These are phyloP conservation scores for Ricinus communis DNA, from an alignment of 345 rosid genomes.

Conservation along the genomic window DNA sequence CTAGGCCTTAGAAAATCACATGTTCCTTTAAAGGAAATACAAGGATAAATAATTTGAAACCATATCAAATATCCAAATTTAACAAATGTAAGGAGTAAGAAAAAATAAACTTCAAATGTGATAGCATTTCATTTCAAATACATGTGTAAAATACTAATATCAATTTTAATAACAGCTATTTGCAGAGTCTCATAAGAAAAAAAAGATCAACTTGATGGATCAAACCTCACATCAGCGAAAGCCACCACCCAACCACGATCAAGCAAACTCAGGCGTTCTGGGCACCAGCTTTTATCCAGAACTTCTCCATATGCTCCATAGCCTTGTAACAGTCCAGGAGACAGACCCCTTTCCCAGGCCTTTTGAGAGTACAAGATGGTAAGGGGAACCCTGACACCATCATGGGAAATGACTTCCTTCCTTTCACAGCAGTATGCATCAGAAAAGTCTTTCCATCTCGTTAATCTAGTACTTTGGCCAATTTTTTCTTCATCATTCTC, in stretches of 20 bases:
- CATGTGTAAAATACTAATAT: neutral
- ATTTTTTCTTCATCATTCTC: constrained; percentile 22
- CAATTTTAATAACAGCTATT: neutral
- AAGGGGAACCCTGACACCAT: constrained; percentile 70
- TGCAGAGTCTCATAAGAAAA: constrained; percentile 7
- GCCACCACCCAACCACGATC: constrained; percentile 95
- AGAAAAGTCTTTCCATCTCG: constrained; percentile 53
- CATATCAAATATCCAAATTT: neutral
- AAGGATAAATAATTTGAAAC: neutral
- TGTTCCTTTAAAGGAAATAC: neutral
- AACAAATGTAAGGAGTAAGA: neutral
- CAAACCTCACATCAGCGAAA: constrained; percentile 92
- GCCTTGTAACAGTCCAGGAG: constrained; percentile 72
- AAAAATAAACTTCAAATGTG: neutral
- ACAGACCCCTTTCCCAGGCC: constrained; percentile 53
- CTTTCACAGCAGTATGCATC: constrained; percentile 64
- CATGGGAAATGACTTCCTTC: constrained; percentile 66
- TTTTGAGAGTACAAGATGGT: constrained; percentile 70
- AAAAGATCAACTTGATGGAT: neutral
- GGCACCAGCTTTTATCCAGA: constrained; percentile 76
- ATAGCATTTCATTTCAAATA: neutral
- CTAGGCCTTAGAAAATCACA: neutral
- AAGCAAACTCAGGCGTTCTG: constrained; percentile 72
- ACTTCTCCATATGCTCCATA: constrained; percentile 94
- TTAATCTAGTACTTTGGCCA: constrained; percentile 22